phyloP scores from a whole-genome alignment of 2,329 filamentous ascomycete genomes.

The Epichloe elymi region DNA sequence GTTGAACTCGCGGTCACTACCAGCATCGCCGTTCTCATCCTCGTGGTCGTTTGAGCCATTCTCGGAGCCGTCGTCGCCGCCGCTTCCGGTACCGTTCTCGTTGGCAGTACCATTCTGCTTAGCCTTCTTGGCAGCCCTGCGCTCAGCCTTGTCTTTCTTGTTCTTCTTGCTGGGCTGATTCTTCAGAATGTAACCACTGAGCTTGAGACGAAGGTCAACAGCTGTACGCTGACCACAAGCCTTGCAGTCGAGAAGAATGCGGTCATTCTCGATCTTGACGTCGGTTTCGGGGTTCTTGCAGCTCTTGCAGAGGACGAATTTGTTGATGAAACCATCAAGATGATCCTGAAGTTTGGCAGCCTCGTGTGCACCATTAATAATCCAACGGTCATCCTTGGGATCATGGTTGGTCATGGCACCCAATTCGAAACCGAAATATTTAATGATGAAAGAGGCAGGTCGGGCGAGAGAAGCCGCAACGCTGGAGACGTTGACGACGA shows the following conservation, averaged over 20 bases:
- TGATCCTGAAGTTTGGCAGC: constrained; percentile 93
- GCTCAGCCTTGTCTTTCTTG: constrained; percentile 91
- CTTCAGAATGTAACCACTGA: constrained; percentile 95
- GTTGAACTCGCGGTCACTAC: constrained; percentile 86
- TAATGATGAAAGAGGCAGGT: constrained; percentile 91
- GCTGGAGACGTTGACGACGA: constrained; percentile 91
- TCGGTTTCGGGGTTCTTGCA: constrained; percentile 99
- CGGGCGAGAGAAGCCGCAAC: constrained; percentile 86
- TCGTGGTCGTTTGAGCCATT: constrained; percentile 36
- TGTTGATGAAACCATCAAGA: constrained; percentile 95
- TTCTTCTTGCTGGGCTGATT: constrained; percentile 74
- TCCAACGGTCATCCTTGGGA: constrained; percentile 96
- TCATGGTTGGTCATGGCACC: constrained; percentile 98
- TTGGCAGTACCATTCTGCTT: constrained; percentile 56
- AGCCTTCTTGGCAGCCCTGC: constrained; percentile 83
- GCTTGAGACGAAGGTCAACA: constrained; percentile 86
- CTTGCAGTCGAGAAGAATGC: constrained; percentile 94
- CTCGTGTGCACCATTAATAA: constrained; percentile 98
- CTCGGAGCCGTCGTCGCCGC: constrained; percentile 38
- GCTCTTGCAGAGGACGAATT: constrained; percentile 98
- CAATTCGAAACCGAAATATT: constrained; percentile 98
- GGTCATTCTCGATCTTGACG: constrained; percentile 84
- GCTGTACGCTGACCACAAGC: constrained; percentile 89
- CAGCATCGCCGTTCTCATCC: constrained; percentile 46
- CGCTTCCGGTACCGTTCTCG: constrained; percentile 48